Conservation (phyloP, 2,329 filamentous ascomycete species). For the Beauveria sp. region DNA sequence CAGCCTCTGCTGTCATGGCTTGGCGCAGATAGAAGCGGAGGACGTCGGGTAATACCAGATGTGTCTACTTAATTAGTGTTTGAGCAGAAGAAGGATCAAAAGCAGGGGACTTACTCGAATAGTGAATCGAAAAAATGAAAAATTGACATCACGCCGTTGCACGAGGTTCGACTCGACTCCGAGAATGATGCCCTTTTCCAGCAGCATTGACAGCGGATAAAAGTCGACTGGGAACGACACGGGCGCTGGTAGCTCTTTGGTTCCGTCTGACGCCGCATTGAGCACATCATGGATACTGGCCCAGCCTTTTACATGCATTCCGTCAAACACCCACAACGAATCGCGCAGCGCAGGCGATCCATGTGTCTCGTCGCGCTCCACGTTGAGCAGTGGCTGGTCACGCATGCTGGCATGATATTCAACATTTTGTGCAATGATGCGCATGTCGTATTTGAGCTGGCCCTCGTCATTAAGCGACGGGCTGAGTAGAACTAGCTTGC, state of each 20-base stretch:
- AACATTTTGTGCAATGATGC: conserved; percentile 88
- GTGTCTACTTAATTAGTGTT: conserved; percentile 50
- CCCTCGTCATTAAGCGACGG: conserved; percentile 76
- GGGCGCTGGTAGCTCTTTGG: conserved; percentile 63
- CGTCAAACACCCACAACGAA: conserved; percentile 93
- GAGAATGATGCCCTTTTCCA: conserved; percentile 84
- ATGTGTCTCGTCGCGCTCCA: conserved; percentile 20
- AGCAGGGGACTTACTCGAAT: conserved; percentile 59
- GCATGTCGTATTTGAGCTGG: conserved; percentile 96
- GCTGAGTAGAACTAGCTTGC: conserved; percentile 86
- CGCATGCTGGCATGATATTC: conserved; percentile 92
- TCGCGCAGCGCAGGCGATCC: conserved; percentile 55
- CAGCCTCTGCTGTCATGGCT: conserved; percentile 71
- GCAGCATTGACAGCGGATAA: conserved; percentile 79
- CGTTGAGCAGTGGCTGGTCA: conserved; percentile 56
- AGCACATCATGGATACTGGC: conserved; percentile 80
- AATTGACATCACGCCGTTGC: conserved; percentile 85
- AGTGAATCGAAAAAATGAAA: conserved; percentile 81
- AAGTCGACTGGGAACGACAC: conserved; percentile 85
- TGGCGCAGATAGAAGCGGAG: conserved; percentile 70
- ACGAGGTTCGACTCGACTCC: conserved; percentile 88
- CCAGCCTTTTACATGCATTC: conserved; percentile 79
- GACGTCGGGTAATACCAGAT: conserved; percentile 85
- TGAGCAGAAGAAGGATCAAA: neutral
- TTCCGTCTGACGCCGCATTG: conserved; percentile 58